Conservation (phyloP, 208 protist genomes). For the Naegleria gruberi region DNA sequence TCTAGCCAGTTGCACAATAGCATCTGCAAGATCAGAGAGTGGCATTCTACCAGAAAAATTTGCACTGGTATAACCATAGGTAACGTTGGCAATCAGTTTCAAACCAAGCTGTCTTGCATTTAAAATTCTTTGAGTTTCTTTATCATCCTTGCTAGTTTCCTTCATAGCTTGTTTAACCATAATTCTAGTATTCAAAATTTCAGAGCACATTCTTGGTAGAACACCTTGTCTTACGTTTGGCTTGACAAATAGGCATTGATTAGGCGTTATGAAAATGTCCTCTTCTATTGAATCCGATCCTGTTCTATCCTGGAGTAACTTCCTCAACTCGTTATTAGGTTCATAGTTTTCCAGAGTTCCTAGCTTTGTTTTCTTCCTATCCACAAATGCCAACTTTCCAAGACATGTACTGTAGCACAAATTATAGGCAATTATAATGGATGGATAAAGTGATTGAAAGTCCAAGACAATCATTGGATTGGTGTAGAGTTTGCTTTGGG, state of each 20-base stretch:
- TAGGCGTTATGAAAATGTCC: slow-evolving; percentile 32
- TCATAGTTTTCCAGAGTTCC: slow-evolving; percentile 30
- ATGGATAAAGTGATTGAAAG: slow-evolving; percentile 77
- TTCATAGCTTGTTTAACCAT: slow-evolving; percentile 32
- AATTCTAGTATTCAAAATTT: slow-evolving; percentile 35
- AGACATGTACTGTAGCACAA: slow-evolving; percentile 72
- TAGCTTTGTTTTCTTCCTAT: slow-evolving; percentile 24
- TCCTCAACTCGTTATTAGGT: background rate
- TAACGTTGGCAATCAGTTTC: slow-evolving; percentile 78
- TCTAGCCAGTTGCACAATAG: slow-evolving; percentile 61
- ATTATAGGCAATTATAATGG: slow-evolving; percentile 79
- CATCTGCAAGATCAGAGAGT: slow-evolving; percentile 63
- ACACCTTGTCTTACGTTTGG: slow-evolving; percentile 17
- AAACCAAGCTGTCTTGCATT: slow-evolving; percentile 62
- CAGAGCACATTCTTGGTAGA: slow-evolving; percentile 30
- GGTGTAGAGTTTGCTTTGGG: slow-evolving; percentile 28
- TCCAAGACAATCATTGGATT: slow-evolving; percentile 69
- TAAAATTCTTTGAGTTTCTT: slow-evolving; percentile 39
- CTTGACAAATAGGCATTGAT: slow-evolving; percentile 30
- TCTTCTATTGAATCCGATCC: background rate
- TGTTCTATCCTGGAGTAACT: background rate
- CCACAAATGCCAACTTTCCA: slow-evolving; percentile 37
- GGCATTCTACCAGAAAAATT: slow-evolving; percentile 75
- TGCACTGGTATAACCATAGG: slow-evolving; percentile 73
- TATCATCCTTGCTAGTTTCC: slow-evolving; percentile 4